Evolutionary conservation across 1,284 basidiomycete species (phyloP), one percentile per base, ranked within the genome.

Genomic region (Neonothopanus nambi): DNA sequence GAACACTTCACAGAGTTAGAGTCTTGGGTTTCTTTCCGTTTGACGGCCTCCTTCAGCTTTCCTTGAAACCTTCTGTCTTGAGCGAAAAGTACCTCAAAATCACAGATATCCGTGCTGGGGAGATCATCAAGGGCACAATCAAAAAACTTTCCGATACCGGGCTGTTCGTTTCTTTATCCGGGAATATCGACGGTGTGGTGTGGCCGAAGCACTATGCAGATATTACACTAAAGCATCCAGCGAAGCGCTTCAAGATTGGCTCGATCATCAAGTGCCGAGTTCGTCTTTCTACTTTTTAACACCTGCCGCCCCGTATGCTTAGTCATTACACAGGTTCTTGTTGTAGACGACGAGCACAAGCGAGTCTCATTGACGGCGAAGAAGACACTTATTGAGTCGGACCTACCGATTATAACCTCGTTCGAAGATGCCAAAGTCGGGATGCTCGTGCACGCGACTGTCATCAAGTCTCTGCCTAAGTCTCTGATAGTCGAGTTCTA

Each of bases 121-220:
- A 93, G 65, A 65, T 88, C 11, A 73, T 98, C 59, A 93, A 89
- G 72, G 94, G 90, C 3, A 92, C 86, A 0, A 81, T 98, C 57
- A 93, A 91, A 70, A 86, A 82, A 57, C 77, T 98, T 38, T 87
- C 86, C 1, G 87, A 91, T 54, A 80, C 83, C 44, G 89, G 83
- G 1, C 73, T 98, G 35, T 95, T 97, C 62, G 83, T 98, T 35
- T 86, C 89, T 23, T 78, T 98, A 48, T 85, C 89, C 13, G 93
- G 91, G 7, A 91, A 81, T 56, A 85, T 96, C 30, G 93, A 98
- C 63, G 97, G 92, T 36, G 88, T 98, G 26, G 82, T 98, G 26
- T 98, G 93, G 87, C 95, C 96, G 0, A 80, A 86, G 59, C 97
- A 99, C 70, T 99, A 93, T 69, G 93, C 97, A 28, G 95, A 98